These are phyloP conservation scores for Cryoendolithus antarcticus DNA, from an alignment of 2,329 filamentous ascomycete genomes.

Conservation along the genomic window DNA sequence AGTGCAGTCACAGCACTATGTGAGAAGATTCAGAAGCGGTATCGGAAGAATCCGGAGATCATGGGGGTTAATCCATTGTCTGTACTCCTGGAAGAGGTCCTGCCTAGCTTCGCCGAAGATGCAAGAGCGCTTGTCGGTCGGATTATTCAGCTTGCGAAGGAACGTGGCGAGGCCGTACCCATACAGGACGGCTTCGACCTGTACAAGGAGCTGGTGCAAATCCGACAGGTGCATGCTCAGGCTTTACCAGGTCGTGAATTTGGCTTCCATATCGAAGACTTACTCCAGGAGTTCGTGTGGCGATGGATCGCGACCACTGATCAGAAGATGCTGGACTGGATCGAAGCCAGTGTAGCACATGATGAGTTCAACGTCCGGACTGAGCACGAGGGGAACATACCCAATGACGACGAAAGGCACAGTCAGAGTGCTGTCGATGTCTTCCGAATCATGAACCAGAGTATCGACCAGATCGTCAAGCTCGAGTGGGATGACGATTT, in stretches of 20 bases:
- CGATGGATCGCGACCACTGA: constrained; percentile 82
- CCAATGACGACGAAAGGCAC: constrained; percentile 72
- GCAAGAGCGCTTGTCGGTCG: constrained; percentile 71
- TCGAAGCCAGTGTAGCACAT: constrained; percentile 82
- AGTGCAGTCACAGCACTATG: constrained; percentile 75
- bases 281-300: constrained; percentile 90
- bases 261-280: constrained; percentile 73
- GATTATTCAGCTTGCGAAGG: constrained; percentile 62
- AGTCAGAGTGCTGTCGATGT: constrained; percentile 89
- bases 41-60: constrained; percentile 74
- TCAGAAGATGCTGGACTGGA: constrained; percentile 64
- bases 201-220: constrained; percentile 77
- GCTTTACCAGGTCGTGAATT: constrained; percentile 63
- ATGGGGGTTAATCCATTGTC: constrained; percentile 61
- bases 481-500: constrained; percentile 89
- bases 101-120: constrained; percentile 84
- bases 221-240: constrained; percentile 67
- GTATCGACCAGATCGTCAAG: constrained; percentile 71
- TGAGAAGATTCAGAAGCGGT: constrained; percentile 84
- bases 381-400: constrained; percentile 35
- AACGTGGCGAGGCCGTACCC: constrained; percentile 61
- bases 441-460: constrained; percentile 87
- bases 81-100: constrained; percentile 68
- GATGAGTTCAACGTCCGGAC: constrained; percentile 71
- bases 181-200: constrained; percentile 89